Percentiles rank a stretch among this genome's conserved stretches.
Conservation (phyloP, 495 filamentous ascomycete species). For the Aspergillus leporis region DNA sequence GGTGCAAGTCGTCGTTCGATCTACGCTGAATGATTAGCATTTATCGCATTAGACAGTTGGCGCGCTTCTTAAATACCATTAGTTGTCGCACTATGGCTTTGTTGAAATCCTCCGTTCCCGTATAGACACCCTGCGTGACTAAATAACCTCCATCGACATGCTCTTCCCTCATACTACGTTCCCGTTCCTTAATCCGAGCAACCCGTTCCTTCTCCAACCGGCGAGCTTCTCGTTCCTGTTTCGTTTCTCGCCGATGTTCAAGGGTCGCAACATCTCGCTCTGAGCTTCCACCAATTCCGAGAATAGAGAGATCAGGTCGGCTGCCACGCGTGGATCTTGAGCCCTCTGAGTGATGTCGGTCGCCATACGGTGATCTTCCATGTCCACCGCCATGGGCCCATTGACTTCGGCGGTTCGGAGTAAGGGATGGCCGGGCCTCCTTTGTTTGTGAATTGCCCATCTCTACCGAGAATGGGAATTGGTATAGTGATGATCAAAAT, state of each 20-base stretch:
- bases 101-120: conserved; percentile 88
- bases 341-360: conserved; percentile 39
- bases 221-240: conserved; percentile 85
- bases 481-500: conserved; percentile 10
- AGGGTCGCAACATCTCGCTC: conserved; percentile 43
- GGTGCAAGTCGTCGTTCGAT: conserved; percentile 91
- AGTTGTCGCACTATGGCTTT: conserved; percentile 87
- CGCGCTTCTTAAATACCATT: conserved; percentile 63
- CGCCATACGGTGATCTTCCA: conserved; percentile 36
- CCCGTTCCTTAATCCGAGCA: conserved; percentile 75
- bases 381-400: conserved; percentile 37
- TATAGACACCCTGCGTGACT: conserved; percentile 93
- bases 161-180: conserved; percentile 90
- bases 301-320: conserved; percentile 56
- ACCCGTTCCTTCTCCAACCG: conserved; percentile 78
- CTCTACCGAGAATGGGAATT: conserved; percentile 8
- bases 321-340: conserved; percentile 50
- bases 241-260: conserved; percentile 75
- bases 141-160: conserved; percentile 92
- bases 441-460: conserved; percentile 66
- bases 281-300: conserved; percentile 49
- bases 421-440: conserved; percentile 48
- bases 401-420: conserved; percentile 35
- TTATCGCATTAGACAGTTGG: conserved; percentile 3
- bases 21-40: conserved; percentile 43